Evolutionary conservation across 805 yeast genomes (phyloP), one percentile per base, ranked within the genome.

Genomic region (Barnettozyma botsteinii): DNA sequence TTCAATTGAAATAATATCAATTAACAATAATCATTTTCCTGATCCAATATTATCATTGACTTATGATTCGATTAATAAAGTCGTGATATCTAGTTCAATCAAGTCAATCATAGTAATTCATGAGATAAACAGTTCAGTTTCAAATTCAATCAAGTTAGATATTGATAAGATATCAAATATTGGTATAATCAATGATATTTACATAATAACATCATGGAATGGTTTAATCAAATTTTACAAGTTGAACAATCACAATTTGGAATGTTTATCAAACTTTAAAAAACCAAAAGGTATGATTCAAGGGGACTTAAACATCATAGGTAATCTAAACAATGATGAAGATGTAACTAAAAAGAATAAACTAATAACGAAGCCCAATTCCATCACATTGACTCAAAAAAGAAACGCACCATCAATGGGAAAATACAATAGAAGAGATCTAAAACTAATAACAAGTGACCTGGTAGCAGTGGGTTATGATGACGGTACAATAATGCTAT

Each of bases 31-130:
- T 4, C 79, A 75, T 45, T 55, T 50, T 9, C 85, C 85, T 0
- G 72, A 73, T 54, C 85, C 86, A 1, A 62, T 79, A 2, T 55
- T 77, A 0, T 63, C 77, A 0, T 41, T 79, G 14, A 54, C 50
- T 3, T 52, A 55, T 39, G 69, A 66, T 45, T 21, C 41, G 0
- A 9, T 25, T 0, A 46, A 52, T 18, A 31, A 51, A 4, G 45
- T 39, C 4, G 40, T 77, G 0, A 42, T 72, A 3, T 60, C 73
- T 2, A 71, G 79, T 0, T 76, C 83, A 0, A 64, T 80, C 0
- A 59, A 67, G n/a, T 70, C 73, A 29, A 61, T 57, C 34, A 33
- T 76, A 2, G 49, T 55, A 4, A 41, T 64, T 7, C 66, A 65
- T 36, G 51, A 53, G 13, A 20, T 37, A 4, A 15, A 13, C 7